Conservation (phyloP, 306 rosid genomes). For the Sphenostylis stenocarpa region DNA sequence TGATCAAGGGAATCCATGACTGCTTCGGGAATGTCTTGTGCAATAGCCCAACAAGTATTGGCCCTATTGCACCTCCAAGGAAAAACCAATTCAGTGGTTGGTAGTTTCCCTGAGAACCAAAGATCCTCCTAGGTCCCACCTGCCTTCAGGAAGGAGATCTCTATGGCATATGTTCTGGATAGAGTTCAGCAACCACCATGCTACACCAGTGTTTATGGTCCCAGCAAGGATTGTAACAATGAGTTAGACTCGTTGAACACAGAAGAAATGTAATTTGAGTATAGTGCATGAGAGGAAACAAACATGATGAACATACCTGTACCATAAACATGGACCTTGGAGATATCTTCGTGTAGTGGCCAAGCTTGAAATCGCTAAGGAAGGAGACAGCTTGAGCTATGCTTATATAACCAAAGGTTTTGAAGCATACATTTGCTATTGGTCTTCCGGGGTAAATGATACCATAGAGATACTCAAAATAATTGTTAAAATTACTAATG, state of each 20-base stretch:
- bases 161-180: constrained; percentile 43
- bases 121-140: constrained; percentile 70
- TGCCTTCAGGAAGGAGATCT: constrained; percentile 49
- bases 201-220: constrained; percentile 58
- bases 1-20: constrained; percentile 71
- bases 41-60: constrained; percentile 55
- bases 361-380: constrained; percentile 74
- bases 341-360: constrained; percentile 85
- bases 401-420: constrained; percentile 75
- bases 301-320: constrained; percentile 46
- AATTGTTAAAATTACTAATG: too few relatives aligned
- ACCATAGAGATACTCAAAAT: constrained; percentile 66
- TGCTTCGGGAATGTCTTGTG: constrained; percentile 63
- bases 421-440: constrained; percentile 84
- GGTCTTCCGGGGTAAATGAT: constrained; percentile 70
- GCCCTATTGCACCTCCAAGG: constrained; percentile 70
- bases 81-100: constrained; percentile 74
- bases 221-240: constrained; percentile 66
- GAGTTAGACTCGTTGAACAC: constrained; percentile 37
- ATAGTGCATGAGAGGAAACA: not conserved
- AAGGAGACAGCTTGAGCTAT: constrained; percentile 81
- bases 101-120: constrained; percentile 61
- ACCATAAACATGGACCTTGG: constrained; percentile 83
- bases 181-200: constrained; percentile 62
- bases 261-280: not conserved